These are phyloP conservation scores for Flaveria robusta DNA, from an alignment of 129 eudicot species.

Conservation along the genomic window DNA sequence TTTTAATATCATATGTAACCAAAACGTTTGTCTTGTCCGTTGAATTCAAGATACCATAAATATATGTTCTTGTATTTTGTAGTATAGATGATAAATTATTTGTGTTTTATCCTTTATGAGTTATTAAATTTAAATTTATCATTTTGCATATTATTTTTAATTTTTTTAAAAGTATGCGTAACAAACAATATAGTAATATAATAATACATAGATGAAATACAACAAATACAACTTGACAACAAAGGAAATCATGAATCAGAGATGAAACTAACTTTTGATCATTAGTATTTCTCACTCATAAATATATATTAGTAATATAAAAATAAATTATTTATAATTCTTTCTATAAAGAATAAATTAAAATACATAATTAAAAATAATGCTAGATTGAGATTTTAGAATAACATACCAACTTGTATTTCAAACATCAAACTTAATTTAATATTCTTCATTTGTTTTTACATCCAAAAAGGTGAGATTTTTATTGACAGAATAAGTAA, in stretches of 20 bases:
- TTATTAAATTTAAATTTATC: too few species aligned
- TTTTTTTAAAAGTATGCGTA: background rate
- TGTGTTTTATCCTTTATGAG: background rate
- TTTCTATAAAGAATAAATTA: background rate
- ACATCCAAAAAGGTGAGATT: background rate
- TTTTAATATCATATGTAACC: background rate
- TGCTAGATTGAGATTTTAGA: background rate
- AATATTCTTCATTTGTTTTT: background rate
- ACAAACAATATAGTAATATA: background rate
- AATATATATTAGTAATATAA: background rate
- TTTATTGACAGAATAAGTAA: slow-evolving; percentile 18
- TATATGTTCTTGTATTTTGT: background rate
- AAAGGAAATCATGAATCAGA: background rate
- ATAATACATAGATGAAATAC: too few species aligned
- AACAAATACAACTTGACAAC: background rate
- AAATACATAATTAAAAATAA: background rate
- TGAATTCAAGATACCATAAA: background rate
- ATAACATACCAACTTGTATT: background rate
- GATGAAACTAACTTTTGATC: background rate
- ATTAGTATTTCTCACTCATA: background rate
- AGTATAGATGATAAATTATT: too few species aligned
- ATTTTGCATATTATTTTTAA: too few species aligned
- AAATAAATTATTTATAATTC: background rate
- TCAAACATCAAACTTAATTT: background rate
- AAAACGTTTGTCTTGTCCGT: background rate